These are phyloP conservation scores for Cladophialophora bantiana DNA, from an alignment of 2,329 filamentous ascomycete genomes.

Conservation along the genomic window DNA sequence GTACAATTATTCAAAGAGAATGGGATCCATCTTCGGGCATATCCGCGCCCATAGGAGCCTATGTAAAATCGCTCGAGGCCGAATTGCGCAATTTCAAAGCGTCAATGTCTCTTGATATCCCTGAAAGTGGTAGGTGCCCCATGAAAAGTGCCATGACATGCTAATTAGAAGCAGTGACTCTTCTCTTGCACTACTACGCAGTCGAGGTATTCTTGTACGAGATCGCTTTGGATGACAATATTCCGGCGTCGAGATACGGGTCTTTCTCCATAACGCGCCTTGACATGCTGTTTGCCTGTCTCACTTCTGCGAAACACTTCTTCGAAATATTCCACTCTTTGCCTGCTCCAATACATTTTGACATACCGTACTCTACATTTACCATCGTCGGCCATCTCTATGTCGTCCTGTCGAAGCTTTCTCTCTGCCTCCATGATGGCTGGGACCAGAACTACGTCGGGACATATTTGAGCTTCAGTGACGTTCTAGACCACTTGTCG, in stretches of 20 bases:
- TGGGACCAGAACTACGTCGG: slow-evolving; percentile 43
- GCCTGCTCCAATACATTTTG: slow-evolving; percentile 53
- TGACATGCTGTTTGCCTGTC: slow-evolving; percentile 60
- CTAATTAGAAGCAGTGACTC: slow-evolving; percentile 34
- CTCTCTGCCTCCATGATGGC: slow-evolving; percentile 38
- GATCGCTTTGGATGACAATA: slow-evolving; percentile 44
- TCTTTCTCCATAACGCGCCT: slow-evolving; percentile 51
- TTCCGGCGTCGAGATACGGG: slow-evolving; percentile 51
- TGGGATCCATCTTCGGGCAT: slow-evolving; percentile 23
- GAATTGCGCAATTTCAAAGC: slow-evolving; percentile 46
- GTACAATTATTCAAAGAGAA: slow-evolving; percentile 39
- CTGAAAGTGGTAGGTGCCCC: slow-evolving; percentile 11
- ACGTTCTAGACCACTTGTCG: slow-evolving; percentile 32
- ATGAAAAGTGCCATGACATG: not conserved
- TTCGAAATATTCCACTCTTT: slow-evolving; percentile 59
- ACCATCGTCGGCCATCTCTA: slow-evolving; percentile 58
- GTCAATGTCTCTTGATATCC: slow-evolving; percentile 10
- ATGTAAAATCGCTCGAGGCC: slow-evolving; percentile 55
- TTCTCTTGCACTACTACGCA: slow-evolving; percentile 41
- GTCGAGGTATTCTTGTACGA: slow-evolving; percentile 43
- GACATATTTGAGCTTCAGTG: slow-evolving; percentile 38
- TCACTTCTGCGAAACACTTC: slow-evolving; percentile 57
- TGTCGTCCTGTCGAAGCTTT: slow-evolving; percentile 41
- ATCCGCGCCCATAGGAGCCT: slow-evolving; percentile 39
- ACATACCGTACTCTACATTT: slow-evolving; percentile 56